A percentile compares a stretch with the other conserved stretches of the same genome.
Evolutionary conservation across 257 asterid genomes (phyloP).

Genomic region (Agastache rugosa): DNA sequence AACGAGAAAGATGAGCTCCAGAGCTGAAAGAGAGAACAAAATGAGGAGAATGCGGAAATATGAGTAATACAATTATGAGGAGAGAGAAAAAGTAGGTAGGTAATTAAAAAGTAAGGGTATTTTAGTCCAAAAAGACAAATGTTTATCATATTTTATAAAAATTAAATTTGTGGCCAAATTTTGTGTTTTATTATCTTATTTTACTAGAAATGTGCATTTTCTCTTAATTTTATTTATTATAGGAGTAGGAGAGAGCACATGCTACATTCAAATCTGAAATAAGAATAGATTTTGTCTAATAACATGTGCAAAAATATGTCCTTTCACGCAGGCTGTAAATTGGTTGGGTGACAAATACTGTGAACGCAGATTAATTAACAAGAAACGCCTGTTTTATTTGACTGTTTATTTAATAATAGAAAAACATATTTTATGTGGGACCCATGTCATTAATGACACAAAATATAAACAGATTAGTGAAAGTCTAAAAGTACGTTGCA

Average conservation of each 20-base stretch:
- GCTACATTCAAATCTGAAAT: not conserved
- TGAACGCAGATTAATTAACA: not conserved
- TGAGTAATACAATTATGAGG: too few species aligned
- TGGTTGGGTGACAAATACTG: slow-evolving; percentile 1
- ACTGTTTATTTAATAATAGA: not conserved
- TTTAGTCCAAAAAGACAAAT: too few species aligned
- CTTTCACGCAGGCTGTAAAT: not conserved
- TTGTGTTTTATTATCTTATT: too few species aligned
- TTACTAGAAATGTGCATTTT: too few species aligned
- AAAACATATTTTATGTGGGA: not conserved
- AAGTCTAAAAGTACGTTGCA: not conserved
- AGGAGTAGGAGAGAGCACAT: not conserved
- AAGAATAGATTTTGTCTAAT: not conserved
- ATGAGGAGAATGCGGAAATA: too few species aligned
- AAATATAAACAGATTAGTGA: not conserved
- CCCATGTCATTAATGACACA: not conserved
- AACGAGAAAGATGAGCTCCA: too few species aligned
- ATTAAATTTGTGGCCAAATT: too few species aligned
- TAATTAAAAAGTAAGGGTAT: too few species aligned
- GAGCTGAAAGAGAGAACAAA: too few species aligned
- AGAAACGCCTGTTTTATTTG: not conserved
- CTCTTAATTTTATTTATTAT: too few species aligned
- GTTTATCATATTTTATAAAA: too few species aligned
- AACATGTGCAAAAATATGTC: not conserved
- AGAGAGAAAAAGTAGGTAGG: too few species aligned